Evolutionary conservation across 805 yeast genomes (phyloP), one percentile per base, ranked within the genome.

Genomic region (Clavispora phyllophila): DNA sequence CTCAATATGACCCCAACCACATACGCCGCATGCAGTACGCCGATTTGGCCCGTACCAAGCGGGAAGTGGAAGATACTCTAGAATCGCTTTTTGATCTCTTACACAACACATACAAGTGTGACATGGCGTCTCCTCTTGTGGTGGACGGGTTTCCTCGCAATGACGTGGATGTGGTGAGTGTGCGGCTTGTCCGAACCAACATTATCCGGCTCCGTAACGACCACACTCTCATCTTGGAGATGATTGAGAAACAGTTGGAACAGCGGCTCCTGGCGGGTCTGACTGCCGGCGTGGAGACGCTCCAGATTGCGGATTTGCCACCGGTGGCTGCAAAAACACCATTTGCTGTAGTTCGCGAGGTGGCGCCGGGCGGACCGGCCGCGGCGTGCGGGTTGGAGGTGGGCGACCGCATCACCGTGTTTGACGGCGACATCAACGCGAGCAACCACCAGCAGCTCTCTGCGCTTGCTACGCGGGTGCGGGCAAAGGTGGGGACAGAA

Each of bases 81-180:
- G 82, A 45, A 14, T 35, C 38, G 14, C 50, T 80, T 35, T 69
- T 73, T 46, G 74, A 66, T 24, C 54, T 68, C 12, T 66, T 86
- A 20, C 48, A 53, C 6, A 48, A 63, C 44, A 53, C 57, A 34
- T 78, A 78, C 48, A 63, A 69, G 10, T 79, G 71, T 3, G 81
- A 76, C 49, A 81, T 87, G 87, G 60, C 73, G 19, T 81, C 90
- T 1, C 70, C 80, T 0, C 61, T 91, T 44, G 62, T 86, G 2
- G 78, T 84, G 0, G 96, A 91, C 55, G 96, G 97, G 17, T 91
- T 78, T 54, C 99, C 99, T 0, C 66, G 97, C 34, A 61, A 70
- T 14, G 97, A 91, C 56, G 73, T 91, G 22, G 95, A 91, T 54
- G 84, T 91, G 4, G 78, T 88, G 13, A 55, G 67, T 17, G 70